Conservation (phyloP, 176 grass and related monocot species). For the Triticum aestivum region IWGSC_CS_RefSeq_v2.1 NC_057795.1:216032169-216032668, state of each 20-base stretch:
- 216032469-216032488: neutral
- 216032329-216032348: slow-evolving; percentile 1
- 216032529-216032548: neutral
- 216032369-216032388: neutral
- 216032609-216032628: neutral
- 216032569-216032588: neutral
- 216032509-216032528: neutral
- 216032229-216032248: slow-evolving; percentile 76
- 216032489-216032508: neutral
- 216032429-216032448: neutral
- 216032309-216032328: slow-evolving; percentile 20
- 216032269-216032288: slow-evolving; percentile 88
- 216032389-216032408: neutral
- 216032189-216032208: slow-evolving; percentile 75
- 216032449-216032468: neutral
- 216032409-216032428: neutral
- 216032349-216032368: slow-evolving; percentile 11
- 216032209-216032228: slow-evolving; percentile 87
- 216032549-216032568: neutral
- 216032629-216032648: neutral
- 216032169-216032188: slow-evolving; percentile 79
- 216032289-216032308: slow-evolving; percentile 28
- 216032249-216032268: slow-evolving; percentile 81
- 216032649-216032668: neutral
- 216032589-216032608: neutral